These are phyloP conservation scores for Delonix regia DNA, from an alignment of 306 rosid species.

Conservation along the genomic window DNA sequence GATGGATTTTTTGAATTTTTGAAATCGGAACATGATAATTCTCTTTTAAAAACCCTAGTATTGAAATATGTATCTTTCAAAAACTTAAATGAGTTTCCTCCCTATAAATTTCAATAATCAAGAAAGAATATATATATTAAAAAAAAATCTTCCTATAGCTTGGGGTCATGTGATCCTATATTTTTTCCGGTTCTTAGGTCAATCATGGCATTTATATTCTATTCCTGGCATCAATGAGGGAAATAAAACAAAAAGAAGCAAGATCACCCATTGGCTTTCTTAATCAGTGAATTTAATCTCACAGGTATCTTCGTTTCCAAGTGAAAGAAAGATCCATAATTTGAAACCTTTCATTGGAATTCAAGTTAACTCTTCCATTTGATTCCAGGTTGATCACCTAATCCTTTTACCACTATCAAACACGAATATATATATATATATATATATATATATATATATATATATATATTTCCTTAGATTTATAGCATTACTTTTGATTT, in stretches of 20 bases:
- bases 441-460: not conserved
- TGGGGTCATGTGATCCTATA: not conserved
- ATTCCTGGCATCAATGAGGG: not conserved
- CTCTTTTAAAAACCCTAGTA: no score
- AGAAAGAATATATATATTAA: no score
- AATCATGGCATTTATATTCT: not conserved
- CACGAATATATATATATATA: not conserved
- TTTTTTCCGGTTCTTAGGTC: not conserved
- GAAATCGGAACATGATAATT: no score
- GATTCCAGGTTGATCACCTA: constrained; percentile 8
- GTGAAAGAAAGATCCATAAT: not conserved
- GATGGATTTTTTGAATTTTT: no score
- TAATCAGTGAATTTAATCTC: not conserved
- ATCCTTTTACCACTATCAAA: not conserved
- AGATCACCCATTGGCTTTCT: not conserved
- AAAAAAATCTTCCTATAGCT: not conserved
- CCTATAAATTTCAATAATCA: not conserved
- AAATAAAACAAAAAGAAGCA: not conserved
- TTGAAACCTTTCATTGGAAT: not conserved
- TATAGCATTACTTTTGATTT: not conserved
- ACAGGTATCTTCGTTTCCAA: not conserved
- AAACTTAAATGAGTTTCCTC: not conserved
- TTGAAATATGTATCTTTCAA: no score
- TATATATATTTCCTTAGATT: not conserved
- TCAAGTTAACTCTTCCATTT: not conserved